phyloP scores from a whole-genome alignment of 2,329 filamentous ascomycete genomes.

The Fusarium protoensiforme region DNA sequence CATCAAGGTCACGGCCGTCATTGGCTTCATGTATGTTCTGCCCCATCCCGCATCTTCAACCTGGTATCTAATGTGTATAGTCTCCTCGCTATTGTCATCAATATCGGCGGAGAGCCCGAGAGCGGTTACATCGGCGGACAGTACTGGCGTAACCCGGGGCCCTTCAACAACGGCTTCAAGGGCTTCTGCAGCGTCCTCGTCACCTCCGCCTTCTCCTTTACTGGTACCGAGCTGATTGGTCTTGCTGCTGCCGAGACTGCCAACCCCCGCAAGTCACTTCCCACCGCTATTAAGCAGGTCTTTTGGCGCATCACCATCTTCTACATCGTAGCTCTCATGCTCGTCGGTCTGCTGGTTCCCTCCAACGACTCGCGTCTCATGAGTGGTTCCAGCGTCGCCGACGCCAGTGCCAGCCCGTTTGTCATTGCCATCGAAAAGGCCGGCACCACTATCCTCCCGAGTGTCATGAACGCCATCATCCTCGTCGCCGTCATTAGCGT shows the following conservation, averaged over 20 bases:
- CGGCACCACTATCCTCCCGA: constrained; percentile 81
- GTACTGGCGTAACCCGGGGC: constrained; percentile 82
- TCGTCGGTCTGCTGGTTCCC: constrained; percentile 85
- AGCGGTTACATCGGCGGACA: constrained; percentile 82
- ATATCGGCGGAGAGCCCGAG: constrained; percentile 80
- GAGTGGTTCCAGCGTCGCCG: constrained; percentile 61
- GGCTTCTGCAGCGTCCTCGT: constrained; percentile 82
- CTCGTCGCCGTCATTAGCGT: constrained; percentile 91
- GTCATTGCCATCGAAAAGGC: constrained; percentile 91
- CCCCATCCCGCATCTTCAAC: constrained; percentile 38
- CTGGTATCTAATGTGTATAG: constrained; percentile 52
- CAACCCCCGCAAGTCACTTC: constrained; percentile 82
- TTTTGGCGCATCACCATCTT: constrained; percentile 95
- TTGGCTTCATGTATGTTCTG: constrained; percentile 81
- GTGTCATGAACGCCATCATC: constrained; percentile 95
- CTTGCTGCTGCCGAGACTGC: constrained; percentile 81
- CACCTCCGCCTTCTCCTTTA: constrained; percentile 80
- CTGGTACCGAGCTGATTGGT: constrained; percentile 80
- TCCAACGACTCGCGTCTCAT: constrained; percentile 76
- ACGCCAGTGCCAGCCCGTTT: constrained; percentile 85
- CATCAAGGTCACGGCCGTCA: constrained; percentile 85
- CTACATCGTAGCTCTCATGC: constrained; percentile 84
- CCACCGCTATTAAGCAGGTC: constrained; percentile 90
- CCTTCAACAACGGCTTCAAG: constrained; percentile 86
- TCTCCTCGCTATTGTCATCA: constrained; percentile 85